phyloP scores from a whole-genome alignment of 768 basidiomycete genomes.

The Rhodotorula kratochvilovae region DNA sequence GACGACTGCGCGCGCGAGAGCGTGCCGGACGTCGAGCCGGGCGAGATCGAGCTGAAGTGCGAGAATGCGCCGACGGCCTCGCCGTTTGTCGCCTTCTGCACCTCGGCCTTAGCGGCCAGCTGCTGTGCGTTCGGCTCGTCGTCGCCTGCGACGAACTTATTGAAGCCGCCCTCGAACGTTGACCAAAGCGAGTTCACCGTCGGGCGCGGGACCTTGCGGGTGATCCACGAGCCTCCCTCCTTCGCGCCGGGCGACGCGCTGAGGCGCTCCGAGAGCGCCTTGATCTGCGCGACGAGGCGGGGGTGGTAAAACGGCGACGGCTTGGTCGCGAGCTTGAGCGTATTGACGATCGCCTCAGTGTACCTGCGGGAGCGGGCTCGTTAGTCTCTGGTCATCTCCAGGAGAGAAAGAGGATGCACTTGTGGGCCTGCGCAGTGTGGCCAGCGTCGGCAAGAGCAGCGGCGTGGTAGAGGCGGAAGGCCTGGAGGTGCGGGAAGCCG shows the following conservation, averaged over 20 bases:
- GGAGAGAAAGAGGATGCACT: constrained; percentile 51
- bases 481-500: constrained; percentile 79
- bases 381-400: neutral
- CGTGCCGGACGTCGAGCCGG: constrained; percentile 47
- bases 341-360: constrained; percentile 71
- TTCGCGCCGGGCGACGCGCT: constrained; percentile 52
- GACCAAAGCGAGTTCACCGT: constrained; percentile 85
- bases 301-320: constrained; percentile 63
- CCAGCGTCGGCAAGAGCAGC: constrained; percentile 73
- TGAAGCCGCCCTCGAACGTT: constrained; percentile 86
- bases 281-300: constrained; percentile 66
- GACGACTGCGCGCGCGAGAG: constrained; percentile 42
- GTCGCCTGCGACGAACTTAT: constrained; percentile 92
- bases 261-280: constrained; percentile 72
- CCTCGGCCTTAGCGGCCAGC: constrained; percentile 34
- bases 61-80: constrained; percentile 69
- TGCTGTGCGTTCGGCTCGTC: constrained; percentile 51
- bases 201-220: constrained; percentile 78
- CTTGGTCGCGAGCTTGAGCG: constrained; percentile 54
- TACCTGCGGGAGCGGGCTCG: constrained; percentile 59
- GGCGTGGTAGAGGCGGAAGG: constrained; percentile 79
- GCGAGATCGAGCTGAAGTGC: constrained; percentile 87
- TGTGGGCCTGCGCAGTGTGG: constrained; percentile 67
- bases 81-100: constrained; percentile 48
- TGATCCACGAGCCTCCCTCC: constrained; percentile 78